These are phyloP conservation scores for Hyaloscypha variabilis DNA, from an alignment of 495 filamentous ascomycete species.

Conservation along the genomic window DNA sequence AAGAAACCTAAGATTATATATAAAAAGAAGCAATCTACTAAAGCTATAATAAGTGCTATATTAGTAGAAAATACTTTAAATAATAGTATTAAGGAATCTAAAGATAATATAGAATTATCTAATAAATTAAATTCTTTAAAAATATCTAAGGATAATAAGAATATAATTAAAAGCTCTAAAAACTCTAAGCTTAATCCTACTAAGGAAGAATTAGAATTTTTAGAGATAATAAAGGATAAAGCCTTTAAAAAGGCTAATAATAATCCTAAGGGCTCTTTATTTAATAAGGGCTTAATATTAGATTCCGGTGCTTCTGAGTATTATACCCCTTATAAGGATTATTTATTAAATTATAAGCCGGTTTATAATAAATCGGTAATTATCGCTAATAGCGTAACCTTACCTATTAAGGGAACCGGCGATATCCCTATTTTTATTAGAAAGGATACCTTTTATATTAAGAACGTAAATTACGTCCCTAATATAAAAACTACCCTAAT, in stretches of 20 bases:
- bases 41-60: neutral
- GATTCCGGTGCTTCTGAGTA: constrained; percentile 14
- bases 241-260: no score
- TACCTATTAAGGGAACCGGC: constrained; percentile 10
- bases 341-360: constrained; percentile 13
- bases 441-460: constrained; percentile 11
- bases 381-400: constrained; percentile 3
- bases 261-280: no score
- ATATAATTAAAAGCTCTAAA: constrained; percentile 1
- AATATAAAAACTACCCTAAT: constrained; percentile 14
- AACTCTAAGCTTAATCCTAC: constrained; percentile 6
- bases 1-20: no score
- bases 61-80: no score
- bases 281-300: no score
- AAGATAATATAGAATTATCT: no score
- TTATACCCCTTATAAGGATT: constrained; percentile 17
- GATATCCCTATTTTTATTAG: constrained; percentile 15
- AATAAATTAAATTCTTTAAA: no score
- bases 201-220: no score
- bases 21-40: neutral
- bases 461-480: constrained; percentile 12
- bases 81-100: no score
- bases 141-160: no score
- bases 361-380: constrained; percentile 8
- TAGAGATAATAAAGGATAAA: no score